A percentile compares a stretch with the other conserved stretches of the same genome.
Evolutionary conservation across 805 yeast species (phyloP).

Genomic region (Clavispora carvajalis): DNA sequence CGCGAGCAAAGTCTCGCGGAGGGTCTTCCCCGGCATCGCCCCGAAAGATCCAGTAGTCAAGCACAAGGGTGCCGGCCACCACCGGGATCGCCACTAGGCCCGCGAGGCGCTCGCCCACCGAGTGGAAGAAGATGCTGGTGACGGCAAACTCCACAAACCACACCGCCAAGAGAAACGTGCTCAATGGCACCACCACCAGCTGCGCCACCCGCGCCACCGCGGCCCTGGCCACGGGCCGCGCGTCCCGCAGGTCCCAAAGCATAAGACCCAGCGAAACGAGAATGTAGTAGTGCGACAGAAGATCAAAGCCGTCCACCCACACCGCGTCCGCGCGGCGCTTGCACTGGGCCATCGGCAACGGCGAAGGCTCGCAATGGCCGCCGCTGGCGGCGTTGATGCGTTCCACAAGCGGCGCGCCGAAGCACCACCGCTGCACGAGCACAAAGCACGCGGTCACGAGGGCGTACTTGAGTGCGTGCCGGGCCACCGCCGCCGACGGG

Average conservation of each 20-base stretch:
- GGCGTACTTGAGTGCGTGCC: slow-evolving; percentile 6
- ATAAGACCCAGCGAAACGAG: slow-evolving; percentile 9
- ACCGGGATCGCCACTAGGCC: slow-evolving; percentile 8
- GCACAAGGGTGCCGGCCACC: background rate
- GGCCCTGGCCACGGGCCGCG: too few species aligned
- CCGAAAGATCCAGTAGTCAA: background rate
- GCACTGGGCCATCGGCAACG: slow-evolving; percentile 4
- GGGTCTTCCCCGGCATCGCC: too few species aligned
- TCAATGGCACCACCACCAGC: background rate
- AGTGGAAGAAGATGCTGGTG: slow-evolving; percentile 14
- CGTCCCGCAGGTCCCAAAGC: slow-evolving; percentile 1
- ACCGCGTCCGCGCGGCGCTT: background rate
- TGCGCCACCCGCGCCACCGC: too few species aligned
- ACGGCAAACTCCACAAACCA: slow-evolving; percentile 11
- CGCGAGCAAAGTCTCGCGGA: too few species aligned
- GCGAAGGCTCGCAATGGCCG: slow-evolving; percentile 7
- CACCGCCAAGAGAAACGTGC: slow-evolving; percentile 3
- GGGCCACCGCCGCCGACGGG: slow-evolving; percentile 3
- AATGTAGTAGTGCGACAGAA: slow-evolving; percentile 13
- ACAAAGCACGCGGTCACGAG: slow-evolving; percentile 2
- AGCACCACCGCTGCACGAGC: slow-evolving; percentile 23
- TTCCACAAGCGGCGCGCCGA: slow-evolving; percentile 31
- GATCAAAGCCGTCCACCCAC: slow-evolving; percentile 14
- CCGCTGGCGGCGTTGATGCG: slow-evolving; percentile 17
- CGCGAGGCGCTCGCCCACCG: slow-evolving; percentile 8